Evolutionary conservation across 768 basidiomycete genomes (phyloP).

Genomic region (Arthromyces matolae): DNA sequence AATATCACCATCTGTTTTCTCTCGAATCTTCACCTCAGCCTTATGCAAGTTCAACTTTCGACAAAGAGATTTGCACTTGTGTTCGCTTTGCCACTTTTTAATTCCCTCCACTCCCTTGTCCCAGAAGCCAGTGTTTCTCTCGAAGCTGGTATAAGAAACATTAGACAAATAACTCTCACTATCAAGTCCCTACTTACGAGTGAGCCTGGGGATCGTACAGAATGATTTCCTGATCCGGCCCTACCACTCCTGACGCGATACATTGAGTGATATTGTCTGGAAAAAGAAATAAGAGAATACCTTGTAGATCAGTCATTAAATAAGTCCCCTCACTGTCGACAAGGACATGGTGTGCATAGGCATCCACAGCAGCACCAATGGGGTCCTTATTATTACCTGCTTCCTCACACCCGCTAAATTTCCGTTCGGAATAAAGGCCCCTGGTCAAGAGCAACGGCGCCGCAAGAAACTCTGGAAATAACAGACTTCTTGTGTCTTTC

Average conservation of each 20-base stretch:
- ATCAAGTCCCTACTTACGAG: not conserved
- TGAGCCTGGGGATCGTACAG: constrained; percentile 1
- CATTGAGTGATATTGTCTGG: too few species aligned
- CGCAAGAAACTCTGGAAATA: not conserved
- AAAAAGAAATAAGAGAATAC: not conserved
- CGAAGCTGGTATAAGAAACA: not conserved
- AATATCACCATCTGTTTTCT: not conserved
- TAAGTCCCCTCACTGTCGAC: not conserved
- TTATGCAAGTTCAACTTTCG: not conserved
- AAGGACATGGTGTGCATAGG: constrained; percentile 5
- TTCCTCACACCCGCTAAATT: constrained; percentile 3
- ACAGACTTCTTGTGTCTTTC: not conserved
- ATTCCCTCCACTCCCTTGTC: constrained; percentile 1
- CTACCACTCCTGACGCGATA: not conserved
- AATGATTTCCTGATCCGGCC: not conserved
- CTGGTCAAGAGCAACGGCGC: not conserved
- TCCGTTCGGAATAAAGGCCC: not conserved
- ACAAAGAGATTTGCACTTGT: constrained; percentile 11
- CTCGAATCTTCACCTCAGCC: not conserved
- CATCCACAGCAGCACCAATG: not conserved
- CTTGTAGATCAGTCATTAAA: constrained; percentile 1
- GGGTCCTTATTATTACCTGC: constrained; percentile 1
- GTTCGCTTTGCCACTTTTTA: constrained; percentile 1
- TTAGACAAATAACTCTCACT: not conserved
- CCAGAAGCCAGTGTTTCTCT: constrained; percentile 6